Evolutionary conservation across 169 alveolate species (phyloP).

Genomic region (Plasmodium falciparum): DNA sequence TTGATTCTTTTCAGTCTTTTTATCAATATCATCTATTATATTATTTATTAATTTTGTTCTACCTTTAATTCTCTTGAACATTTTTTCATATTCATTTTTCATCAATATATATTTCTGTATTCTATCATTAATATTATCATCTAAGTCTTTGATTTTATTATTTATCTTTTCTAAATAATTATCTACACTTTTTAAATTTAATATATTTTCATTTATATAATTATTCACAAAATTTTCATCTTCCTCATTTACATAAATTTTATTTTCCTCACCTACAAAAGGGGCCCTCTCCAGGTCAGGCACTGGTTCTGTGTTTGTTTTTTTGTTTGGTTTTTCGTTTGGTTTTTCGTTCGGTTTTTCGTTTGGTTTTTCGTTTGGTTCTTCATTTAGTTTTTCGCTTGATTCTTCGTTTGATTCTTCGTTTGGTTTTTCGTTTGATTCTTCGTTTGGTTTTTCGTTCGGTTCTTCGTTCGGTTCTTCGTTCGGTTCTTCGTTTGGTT

Average conservation of each 20-base stretch:
- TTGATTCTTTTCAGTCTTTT: slow-evolving; percentile 57
- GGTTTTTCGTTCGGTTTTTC: too few species aligned
- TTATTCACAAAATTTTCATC: slow-evolving; percentile 20
- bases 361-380: too few species aligned
- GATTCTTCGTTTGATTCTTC: too few species aligned
- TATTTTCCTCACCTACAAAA: not conserved
- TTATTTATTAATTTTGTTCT: slow-evolving; percentile 52
- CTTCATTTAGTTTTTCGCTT: too few species aligned
- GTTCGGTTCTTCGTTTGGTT: too few species aligned
- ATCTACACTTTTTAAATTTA: slow-evolving; percentile 43
- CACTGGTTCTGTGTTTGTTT: too few species aligned
- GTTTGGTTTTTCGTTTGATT: too few species aligned
- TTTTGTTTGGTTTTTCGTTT: too few species aligned
- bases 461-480: too few species aligned
- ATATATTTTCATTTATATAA: slow-evolving; percentile 46
- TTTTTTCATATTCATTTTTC: slow-evolving; percentile 40
- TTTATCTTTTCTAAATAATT: slow-evolving; percentile 31
- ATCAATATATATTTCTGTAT: slow-evolving; percentile 29
- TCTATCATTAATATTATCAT: slow-evolving; percentile 26
- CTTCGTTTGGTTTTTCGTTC: too few species aligned
- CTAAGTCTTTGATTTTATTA: slow-evolving; percentile 31
- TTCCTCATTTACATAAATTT: not conserved
- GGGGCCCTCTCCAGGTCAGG: too few species aligned
- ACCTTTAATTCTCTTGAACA: slow-evolving; percentile 29
- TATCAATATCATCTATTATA: slow-evolving; percentile 46